phyloP scores from a whole-genome alignment of 1,284 basidiomycete genomes.

The Puccinia coronata region DNA sequence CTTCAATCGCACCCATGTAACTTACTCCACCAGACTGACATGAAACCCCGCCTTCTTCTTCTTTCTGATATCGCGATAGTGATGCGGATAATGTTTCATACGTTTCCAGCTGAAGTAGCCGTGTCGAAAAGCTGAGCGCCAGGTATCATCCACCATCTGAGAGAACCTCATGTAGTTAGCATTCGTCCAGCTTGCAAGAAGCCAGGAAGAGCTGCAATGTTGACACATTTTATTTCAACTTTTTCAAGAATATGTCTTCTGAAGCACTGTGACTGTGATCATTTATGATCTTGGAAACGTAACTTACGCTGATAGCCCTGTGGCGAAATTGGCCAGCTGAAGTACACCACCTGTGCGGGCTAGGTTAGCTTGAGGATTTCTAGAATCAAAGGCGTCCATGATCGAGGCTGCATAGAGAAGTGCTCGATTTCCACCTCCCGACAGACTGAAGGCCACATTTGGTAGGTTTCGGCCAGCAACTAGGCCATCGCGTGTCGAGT shows the following conservation, averaged over 20 bases:
- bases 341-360: conserved; percentile 32
- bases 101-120: conserved; percentile 29
- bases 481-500: conserved; percentile 2
- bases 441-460: conserved; percentile 32
- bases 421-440: conserved; percentile 46
- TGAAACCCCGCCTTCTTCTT: conserved; percentile 40
- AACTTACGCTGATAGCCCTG: conserved; percentile 40
- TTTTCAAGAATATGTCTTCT: background rate
- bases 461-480: conserved; percentile 27
- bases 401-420: conserved; percentile 25
- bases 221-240: background rate
- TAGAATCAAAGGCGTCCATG: conserved; percentile 33
- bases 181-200: conserved; percentile 33
- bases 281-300: too few species aligned
- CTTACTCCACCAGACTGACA: conserved; percentile 35
- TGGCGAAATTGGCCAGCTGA: conserved; percentile 31
- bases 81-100: conserved; percentile 14
- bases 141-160: conserved; percentile 4
- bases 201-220: conserved; percentile 24
- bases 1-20: background rate
- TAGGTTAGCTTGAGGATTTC: conserved; percentile 21
- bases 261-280: too few species aligned
- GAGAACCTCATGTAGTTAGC: conserved; percentile 21
- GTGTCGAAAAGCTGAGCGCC: conserved; percentile 16
- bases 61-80: conserved; percentile 19